These are phyloP conservation scores for Candida taoyuanica DNA, from an alignment of 805 yeast genomes.

Conservation along the genomic window DNA sequence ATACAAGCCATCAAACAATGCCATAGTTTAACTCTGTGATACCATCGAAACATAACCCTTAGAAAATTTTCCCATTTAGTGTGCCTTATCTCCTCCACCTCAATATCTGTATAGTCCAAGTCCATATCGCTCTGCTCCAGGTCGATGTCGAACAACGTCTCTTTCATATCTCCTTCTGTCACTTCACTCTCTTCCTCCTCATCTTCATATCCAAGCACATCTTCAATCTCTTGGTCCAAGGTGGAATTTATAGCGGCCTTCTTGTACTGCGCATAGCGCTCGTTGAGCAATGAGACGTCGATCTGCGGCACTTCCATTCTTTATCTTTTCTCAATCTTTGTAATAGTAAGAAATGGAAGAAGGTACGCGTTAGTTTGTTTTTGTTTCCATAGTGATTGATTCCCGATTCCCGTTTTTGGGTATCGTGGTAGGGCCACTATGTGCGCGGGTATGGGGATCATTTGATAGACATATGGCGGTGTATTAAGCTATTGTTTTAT, in stretches of 20 bases:
- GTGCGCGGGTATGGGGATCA: no score
- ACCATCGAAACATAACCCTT: conserved; percentile 1
- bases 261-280: conserved; percentile 9
- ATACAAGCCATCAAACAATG: background rate
- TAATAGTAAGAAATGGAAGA: no score
- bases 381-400: no score
- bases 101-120: conserved; percentile 1
- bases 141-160: conserved; percentile 7
- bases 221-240: conserved; percentile 1
- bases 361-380: background rate
- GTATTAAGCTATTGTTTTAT: no score
- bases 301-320: no score
- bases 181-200: no score
- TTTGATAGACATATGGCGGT: no score
- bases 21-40: background rate
- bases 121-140: no score
- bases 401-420: no score
- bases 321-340: no score
- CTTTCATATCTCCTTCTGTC: conserved; percentile 2
- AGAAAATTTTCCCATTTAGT: conserved; percentile 1
- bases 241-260: background rate
- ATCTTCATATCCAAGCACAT: conserved; percentile 2
- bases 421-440: no score
- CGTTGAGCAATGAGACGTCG: conserved; percentile 12
- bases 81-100: conserved; percentile 1